Evolutionary conservation across 1,139 yeast genomes (phyloP).

Genomic region (Wickerhamomyces sp.): DNA sequence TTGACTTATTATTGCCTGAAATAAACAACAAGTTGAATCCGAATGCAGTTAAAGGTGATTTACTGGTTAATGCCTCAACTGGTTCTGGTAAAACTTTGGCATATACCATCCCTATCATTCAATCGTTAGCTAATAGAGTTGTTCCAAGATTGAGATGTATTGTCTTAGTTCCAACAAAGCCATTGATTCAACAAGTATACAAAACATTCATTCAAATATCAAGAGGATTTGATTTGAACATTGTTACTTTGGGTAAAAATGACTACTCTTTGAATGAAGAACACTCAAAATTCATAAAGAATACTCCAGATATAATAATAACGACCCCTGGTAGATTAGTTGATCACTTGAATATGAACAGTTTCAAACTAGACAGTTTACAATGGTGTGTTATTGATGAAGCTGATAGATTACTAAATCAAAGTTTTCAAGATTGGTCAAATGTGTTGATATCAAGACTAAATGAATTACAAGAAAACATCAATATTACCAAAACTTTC

Average conservation of each 20-base stretch:
- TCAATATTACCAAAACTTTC: slow-evolving; percentile 29
- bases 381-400: slow-evolving; percentile 83
- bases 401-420: slow-evolving; percentile 88
- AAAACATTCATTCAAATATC: slow-evolving; percentile 55
- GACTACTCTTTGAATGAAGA: slow-evolving; percentile 68
- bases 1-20: slow-evolving; percentile 52
- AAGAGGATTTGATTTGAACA: slow-evolving; percentile 60
- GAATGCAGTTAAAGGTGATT: slow-evolving; percentile 50
- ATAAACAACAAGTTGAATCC: slow-evolving; percentile 50
- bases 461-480: slow-evolving; percentile 28
- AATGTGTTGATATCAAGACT: slow-evolving; percentile 52
- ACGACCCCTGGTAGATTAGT: slow-evolving; percentile 94
- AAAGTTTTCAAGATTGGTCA: slow-evolving; percentile 93
- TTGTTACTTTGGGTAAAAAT: slow-evolving; percentile 52
- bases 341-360: slow-evolving; percentile 60
- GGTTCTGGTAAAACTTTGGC: slow-evolving; percentile 97
- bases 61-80: slow-evolving; percentile 88
- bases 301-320: slow-evolving; percentile 74
- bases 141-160: slow-evolving; percentile 77
- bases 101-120: slow-evolving; percentile 78
- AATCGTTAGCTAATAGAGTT: slow-evolving; percentile 53
- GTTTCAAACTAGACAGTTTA: slow-evolving; percentile 41
- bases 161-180: slow-evolving; percentile 84
- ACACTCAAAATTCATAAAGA: slow-evolving; percentile 37
- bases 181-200: slow-evolving; percentile 78